phyloP scores from a whole-genome alignment of 768 basidiomycete species.

The Auriscalpium vulgare region DNA sequence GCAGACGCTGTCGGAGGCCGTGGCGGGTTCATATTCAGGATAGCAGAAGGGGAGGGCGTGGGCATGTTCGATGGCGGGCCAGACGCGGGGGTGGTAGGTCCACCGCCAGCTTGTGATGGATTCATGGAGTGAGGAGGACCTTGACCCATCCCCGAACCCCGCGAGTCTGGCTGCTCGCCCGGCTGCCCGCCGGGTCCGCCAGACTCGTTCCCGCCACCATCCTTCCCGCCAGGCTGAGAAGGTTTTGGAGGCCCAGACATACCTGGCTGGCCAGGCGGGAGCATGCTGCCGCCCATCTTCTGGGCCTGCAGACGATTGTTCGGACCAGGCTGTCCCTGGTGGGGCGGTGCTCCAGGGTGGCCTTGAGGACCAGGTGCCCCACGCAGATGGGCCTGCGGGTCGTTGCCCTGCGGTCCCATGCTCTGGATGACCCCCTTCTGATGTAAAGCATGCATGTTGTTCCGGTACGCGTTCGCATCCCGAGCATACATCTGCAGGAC shows the following conservation, averaged over 20 bases:
- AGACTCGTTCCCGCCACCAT: neutral
- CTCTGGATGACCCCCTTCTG: neutral
- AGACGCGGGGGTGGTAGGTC: constrained; percentile 7
- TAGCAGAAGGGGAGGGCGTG: constrained; percentile 8
- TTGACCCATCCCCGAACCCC: neutral
- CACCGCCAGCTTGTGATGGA: neutral
- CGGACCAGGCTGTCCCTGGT: neutral
- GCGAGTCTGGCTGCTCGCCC: neutral
- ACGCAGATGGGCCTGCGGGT: neutral
- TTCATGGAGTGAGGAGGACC: neutral
- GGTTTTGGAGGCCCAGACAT: constrained; percentile 7
- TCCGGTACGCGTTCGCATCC: neutral
- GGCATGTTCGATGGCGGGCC: constrained; percentile 3
- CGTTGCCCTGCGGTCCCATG: neutral
- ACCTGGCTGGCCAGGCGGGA: constrained; percentile 16
- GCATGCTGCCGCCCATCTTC: constrained; percentile 13
- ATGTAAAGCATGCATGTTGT: neutral
- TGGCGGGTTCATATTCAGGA: constrained; percentile 2
- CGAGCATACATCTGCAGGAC: too few species aligned
- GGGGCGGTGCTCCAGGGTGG: neutral
- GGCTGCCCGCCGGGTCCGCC: neutral
- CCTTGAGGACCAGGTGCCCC: too few species aligned
- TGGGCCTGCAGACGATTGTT: constrained; percentile 7
- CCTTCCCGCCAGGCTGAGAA: constrained; percentile 6
- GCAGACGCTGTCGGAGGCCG: constrained; percentile 10